phyloP scores from a whole-genome alignment of 139 green algal genomes.

The Asterochloris sp. region DNA sequence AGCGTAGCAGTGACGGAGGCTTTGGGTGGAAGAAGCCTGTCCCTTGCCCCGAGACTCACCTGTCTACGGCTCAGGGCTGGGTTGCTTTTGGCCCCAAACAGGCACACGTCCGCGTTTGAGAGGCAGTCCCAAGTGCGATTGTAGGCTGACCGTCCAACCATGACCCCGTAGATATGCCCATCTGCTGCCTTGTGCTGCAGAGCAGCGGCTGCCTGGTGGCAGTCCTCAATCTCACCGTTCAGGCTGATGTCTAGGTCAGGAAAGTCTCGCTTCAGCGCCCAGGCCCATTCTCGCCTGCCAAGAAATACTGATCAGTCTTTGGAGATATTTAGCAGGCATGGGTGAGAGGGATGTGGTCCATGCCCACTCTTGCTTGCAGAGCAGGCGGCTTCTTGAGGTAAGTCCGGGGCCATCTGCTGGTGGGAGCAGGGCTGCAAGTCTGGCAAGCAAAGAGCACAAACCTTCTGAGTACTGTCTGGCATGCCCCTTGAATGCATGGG shows the following conservation, averaged over 20 bases:
- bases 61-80: constrained; percentile 54
- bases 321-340: too few species aligned
- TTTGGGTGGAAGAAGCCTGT: too few species aligned
- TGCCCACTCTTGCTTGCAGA: background rate
- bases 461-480: too few species aligned
- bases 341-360: background rate
- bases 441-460: too few species aligned
- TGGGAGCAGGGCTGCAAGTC: too few species aligned
- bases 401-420: background rate
- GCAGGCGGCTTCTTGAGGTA: background rate
- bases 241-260: constrained; percentile 80
- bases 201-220: constrained; percentile 40
- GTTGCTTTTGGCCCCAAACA: constrained; percentile 68
- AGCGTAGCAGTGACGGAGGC: too few species aligned
- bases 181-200: constrained; percentile 1
- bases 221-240: constrained; percentile 61
- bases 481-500: too few species aligned
- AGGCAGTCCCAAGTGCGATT: constrained; percentile 78
- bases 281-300: constrained; percentile 78
- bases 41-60: constrained; percentile 12
- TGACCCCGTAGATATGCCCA: constrained; percentile 74
- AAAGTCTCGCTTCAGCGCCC: constrained; percentile 85
- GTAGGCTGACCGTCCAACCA: constrained; percentile 89
- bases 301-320: too few species aligned
- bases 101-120: constrained; percentile 61